Conservation (phyloP, 345 rosid genomes). For the Brassica nigra region DNA sequence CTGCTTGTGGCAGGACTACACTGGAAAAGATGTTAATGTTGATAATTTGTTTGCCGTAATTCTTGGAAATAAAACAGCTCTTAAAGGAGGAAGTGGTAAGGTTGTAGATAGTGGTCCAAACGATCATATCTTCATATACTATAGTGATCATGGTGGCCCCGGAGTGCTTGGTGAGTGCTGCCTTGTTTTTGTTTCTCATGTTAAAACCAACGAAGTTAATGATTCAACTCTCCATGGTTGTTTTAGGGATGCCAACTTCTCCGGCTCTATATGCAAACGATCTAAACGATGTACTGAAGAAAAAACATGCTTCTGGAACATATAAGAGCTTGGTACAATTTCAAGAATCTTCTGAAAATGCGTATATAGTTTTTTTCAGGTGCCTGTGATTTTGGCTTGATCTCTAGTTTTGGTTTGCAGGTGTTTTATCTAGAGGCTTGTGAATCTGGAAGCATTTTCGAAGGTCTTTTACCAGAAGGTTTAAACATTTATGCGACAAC, state of each 20-base stretch:
- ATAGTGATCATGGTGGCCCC: conserved; percentile 92
- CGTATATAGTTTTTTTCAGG: not conserved
- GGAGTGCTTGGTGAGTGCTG: conserved; percentile 82
- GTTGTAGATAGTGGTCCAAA: conserved; percentile 90
- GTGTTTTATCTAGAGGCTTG: conserved; percentile 99
- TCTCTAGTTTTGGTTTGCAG: conserved; percentile 35
- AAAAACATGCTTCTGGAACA: conserved; percentile 80
- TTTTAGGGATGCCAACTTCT: conserved; percentile 90
- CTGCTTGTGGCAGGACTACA: conserved; percentile 44
- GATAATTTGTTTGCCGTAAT: conserved; percentile 76
- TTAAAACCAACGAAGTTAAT: not conserved
- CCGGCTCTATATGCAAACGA: conserved; percentile 83
- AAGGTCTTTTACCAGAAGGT: conserved; percentile 91
- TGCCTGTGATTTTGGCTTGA: not conserved
- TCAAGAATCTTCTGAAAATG: conserved; percentile 10
- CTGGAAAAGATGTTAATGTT: conserved; percentile 72
- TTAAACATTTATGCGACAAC: conserved; percentile 93
- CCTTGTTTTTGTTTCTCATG: not conserved
- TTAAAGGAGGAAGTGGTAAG: conserved; percentile 89
- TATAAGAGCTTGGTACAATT: conserved; percentile 78
- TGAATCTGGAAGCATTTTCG: conserved; percentile 98
- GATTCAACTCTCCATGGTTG: conserved; percentile 2
- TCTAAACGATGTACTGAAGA: conserved; percentile 68
- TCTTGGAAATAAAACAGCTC: conserved; percentile 85
- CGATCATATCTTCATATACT: conserved; percentile 89